These are phyloP conservation scores for Kodamaea sp. DNA, from an alignment of 1,139 yeast species.

Conservation along the genomic window DNA sequence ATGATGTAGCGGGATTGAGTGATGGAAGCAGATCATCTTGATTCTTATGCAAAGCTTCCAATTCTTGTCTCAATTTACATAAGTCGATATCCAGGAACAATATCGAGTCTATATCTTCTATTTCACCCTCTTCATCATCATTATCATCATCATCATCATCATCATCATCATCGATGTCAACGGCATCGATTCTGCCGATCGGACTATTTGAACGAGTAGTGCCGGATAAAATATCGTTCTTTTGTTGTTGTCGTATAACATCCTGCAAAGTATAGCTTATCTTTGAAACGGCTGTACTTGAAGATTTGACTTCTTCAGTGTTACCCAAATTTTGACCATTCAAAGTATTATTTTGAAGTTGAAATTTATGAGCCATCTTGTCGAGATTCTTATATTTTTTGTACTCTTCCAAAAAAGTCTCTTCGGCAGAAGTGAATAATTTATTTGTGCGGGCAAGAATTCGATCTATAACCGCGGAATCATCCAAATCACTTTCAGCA, in stretches of 20 bases:
- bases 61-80: constrained; percentile 24
- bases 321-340: constrained; percentile 12
- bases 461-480: constrained; percentile 21
- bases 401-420: constrained; percentile 32
- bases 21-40: constrained; percentile 6
- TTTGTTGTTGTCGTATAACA: constrained; percentile 21
- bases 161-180: constrained; percentile 14
- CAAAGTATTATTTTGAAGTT: too few relatives aligned
- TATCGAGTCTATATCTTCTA: constrained; percentile 6
- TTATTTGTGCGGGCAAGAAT: constrained; percentile 17
- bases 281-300: constrained; percentile 21
- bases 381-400: constrained; percentile 35
- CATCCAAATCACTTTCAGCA: constrained; percentile 32
- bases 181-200: constrained; percentile 1
- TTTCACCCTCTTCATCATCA: constrained; percentile 3
- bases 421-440: constrained; percentile 30
- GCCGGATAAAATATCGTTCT: constrained; percentile 3
- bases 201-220: constrained; percentile 5
- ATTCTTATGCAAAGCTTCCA: constrained; percentile 17
- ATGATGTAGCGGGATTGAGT: constrained; percentile 5
- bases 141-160: constrained; percentile 19
- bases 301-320: constrained; percentile 20
- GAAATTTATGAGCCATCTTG: constrained; percentile 23
- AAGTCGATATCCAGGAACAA: constrained; percentile 28
- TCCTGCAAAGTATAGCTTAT: constrained; percentile 23